A percentile compares a stretch with the other conserved stretches of the same genome.
Evolutionary conservation across 352 stramenopile genomes (phyloP).

Genomic region (Pythium guiyangense): DNA sequence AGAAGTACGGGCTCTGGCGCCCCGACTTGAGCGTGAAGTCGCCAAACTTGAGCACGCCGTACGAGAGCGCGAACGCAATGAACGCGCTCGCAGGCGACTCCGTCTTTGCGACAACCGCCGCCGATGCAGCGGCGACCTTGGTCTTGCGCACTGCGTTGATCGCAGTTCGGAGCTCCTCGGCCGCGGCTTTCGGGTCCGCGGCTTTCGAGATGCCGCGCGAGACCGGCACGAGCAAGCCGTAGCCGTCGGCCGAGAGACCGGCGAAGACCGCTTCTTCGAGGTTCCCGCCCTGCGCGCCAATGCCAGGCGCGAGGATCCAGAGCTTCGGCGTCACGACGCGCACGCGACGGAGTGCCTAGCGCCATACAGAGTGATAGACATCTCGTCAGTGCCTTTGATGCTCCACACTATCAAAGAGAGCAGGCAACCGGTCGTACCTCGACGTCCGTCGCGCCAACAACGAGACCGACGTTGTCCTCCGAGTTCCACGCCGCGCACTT

Average conservation of each 20-base stretch:
- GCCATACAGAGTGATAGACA: constrained; percentile 9
- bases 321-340: constrained; percentile 81
- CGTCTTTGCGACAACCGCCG: constrained; percentile 1
- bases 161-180: constrained; percentile 87
- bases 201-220: constrained; percentile 95
- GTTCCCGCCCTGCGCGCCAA: constrained; percentile 92
- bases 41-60: constrained; percentile 97
- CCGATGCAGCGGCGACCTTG: constrained; percentile 29
- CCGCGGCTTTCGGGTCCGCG: constrained; percentile 83
- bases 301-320: constrained; percentile 97
- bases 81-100: constrained; percentile 89
- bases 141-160: constrained; percentile 90
- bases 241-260: constrained; percentile 80
- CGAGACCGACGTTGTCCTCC: constrained; percentile 92
- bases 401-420: neutral
- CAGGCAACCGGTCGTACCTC: constrained; percentile 15
- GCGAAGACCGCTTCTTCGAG: constrained; percentile 87
- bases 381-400: neutral
- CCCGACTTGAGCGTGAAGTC: constrained; percentile 98
- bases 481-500: constrained; percentile 89
- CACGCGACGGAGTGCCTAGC: constrained; percentile 82
- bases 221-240: constrained; percentile 95
- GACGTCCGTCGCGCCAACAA: constrained; percentile 97
- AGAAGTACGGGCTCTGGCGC: constrained; percentile 98
- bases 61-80: constrained; percentile 94